These are phyloP conservation scores for Paracamarosporium sp. DNA, from an alignment of 2,329 filamentous ascomycete species.

Conservation along the genomic window DNA sequence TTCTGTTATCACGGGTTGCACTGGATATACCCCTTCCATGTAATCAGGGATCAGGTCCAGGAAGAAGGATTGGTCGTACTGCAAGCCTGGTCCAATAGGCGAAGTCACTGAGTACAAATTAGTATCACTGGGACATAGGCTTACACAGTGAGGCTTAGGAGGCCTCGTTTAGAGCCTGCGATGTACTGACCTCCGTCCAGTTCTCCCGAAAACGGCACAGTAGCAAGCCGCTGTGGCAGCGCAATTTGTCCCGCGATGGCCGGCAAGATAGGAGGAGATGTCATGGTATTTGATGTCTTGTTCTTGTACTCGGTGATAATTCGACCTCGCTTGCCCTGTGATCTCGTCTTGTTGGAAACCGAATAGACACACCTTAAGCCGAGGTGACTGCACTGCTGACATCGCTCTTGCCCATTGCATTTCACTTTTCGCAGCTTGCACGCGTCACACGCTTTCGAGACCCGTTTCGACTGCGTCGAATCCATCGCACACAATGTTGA, in stretches of 20 bases:
- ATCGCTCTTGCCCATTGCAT: conserved; percentile 55
- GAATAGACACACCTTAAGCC: conserved; percentile 56
- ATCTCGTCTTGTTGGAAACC: conserved; percentile 44
- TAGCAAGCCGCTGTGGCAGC: conserved; percentile 18
- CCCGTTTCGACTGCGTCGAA: conserved; percentile 31
- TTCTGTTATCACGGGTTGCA: conserved; percentile 55
- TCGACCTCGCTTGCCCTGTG: conserved; percentile 47
- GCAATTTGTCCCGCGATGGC: conserved; percentile 21
- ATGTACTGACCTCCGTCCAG: conserved; percentile 20
- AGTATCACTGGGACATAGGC: not conserved
- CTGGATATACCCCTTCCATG: conserved; percentile 54
- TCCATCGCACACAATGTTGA: conserved; percentile 23
- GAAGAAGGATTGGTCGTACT: conserved; percentile 40
- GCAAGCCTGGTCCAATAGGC: conserved; percentile 2
- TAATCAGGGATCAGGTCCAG: conserved; percentile 54
- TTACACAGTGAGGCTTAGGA: not conserved
- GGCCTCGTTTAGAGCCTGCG: not conserved
- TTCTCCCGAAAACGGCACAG: conserved; percentile 20
- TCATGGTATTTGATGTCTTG: conserved; percentile 28
- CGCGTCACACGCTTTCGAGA: conserved; percentile 54
- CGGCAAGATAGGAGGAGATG: conserved; percentile 33
- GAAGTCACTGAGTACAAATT: conserved; percentile 1
- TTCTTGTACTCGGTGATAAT: conserved; percentile 52
- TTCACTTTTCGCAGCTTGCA: conserved; percentile 56
- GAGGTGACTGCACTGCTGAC: conserved; percentile 48